Evolutionary conservation across 2,329 filamentous ascomycete genomes (phyloP).

Genomic region (Ilyonectria destructans): DNA sequence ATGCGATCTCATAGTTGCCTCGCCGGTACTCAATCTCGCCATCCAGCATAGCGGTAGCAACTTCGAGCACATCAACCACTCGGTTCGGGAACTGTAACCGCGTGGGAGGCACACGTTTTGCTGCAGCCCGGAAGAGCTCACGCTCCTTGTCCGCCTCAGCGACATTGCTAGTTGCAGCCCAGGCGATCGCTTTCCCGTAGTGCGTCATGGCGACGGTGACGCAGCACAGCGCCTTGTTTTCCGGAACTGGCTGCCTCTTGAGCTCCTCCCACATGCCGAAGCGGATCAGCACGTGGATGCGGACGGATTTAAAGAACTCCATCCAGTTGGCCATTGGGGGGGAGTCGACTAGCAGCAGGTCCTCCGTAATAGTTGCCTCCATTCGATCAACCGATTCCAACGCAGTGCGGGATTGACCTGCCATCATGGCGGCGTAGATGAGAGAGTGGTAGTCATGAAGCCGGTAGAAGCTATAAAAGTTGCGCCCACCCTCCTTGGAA

Average conservation of each 20-base stretch:
- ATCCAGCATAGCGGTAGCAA: conserved; percentile 78
- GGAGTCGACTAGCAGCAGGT: conserved; percentile 74
- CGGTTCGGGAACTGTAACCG: conserved; percentile 67
- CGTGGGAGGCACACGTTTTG: conserved; percentile 68
- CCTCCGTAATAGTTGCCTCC: conserved; percentile 75
- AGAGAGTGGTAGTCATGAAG: conserved; percentile 83
- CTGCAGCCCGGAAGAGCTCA: conserved; percentile 66
- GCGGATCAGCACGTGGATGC: conserved; percentile 79
- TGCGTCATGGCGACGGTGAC: conserved; percentile 78
- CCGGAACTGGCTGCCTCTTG: conserved; percentile 66
- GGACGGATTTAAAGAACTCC: conserved; percentile 79
- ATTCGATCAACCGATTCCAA: conserved; percentile 73
- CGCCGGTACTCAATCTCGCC: conserved; percentile 82
- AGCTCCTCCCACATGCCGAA: conserved; percentile 83
- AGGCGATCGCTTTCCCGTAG: conserved; percentile 79
- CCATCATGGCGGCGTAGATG: conserved; percentile 85
- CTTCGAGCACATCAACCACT: conserved; percentile 70
- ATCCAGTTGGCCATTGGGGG: conserved; percentile 87
- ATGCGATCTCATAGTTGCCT: conserved; percentile 72
- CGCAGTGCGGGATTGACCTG: conserved; percentile 75
- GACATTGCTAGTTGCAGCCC: conserved; percentile 72
- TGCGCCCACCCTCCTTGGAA: conserved; percentile 70
- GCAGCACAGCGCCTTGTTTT: conserved; percentile 75
- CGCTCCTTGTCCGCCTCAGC: conserved; percentile 69
- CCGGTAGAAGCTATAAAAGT: conserved; percentile 85